Conservation (phyloP, 2,329 filamentous ascomycete genomes). For the Gaeumannomyces tritici region DNA sequence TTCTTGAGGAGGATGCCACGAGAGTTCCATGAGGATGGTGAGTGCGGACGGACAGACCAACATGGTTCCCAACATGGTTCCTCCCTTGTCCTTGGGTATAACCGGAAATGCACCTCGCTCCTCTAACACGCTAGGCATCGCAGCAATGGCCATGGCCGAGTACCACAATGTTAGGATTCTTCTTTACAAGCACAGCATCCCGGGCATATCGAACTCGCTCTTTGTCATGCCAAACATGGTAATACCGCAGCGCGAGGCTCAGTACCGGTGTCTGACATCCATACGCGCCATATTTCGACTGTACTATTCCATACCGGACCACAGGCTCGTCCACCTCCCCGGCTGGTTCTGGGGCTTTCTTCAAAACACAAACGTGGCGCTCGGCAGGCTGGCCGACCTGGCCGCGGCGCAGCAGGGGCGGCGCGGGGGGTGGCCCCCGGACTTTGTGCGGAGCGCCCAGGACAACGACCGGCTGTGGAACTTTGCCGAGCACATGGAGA, state of each 20-base stretch:
- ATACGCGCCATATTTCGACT: conserved; percentile 8
- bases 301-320: conserved; percentile 10
- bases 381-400: conserved; percentile 12
- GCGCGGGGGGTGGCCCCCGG: conserved; percentile 3
- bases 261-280: conserved; percentile 9
- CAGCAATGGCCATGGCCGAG: conserved; percentile 9
- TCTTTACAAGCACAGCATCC: conserved; percentile 12
- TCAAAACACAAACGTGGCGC: conserved; percentile 10
- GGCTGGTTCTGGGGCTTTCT: conserved; percentile 9
- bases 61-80: no score
- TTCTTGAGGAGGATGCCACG: not conserved
- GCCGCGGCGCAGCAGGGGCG: conserved; percentile 2
- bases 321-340: conserved; percentile 8
- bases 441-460: not conserved
- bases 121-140: not conserved
- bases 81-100: not conserved
- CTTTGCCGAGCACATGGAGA: conserved; percentile 11
- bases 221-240: conserved; percentile 1
- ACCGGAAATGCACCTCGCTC: not conserved
- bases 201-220: not conserved
- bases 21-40: not conserved
- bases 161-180: conserved; percentile 11
- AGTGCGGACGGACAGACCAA: not conserved
- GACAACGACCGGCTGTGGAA: not conserved
- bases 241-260: conserved; percentile 3